Percentiles rank a stretch among this genome's conserved stretches.
Evolutionary conservation across 2,329 filamentous ascomycete species (phyloP).

Genomic region (Cryphonectria japonica): DNA sequence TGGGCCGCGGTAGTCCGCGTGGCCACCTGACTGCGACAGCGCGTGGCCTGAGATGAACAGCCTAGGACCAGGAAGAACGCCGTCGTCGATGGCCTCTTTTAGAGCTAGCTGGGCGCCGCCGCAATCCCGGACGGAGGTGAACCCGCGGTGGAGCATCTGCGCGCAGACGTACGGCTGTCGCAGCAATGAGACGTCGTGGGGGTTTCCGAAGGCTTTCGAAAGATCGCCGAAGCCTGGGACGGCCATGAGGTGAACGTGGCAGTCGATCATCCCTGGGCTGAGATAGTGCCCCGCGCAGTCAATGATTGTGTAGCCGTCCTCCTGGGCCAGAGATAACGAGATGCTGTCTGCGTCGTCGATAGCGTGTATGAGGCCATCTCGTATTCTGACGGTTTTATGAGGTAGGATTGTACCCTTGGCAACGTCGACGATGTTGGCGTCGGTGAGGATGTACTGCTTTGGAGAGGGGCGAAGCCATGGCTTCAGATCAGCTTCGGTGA

Average conservation of each 20-base stretch:
- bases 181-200: conserved; percentile 38
- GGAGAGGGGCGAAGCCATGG: conserved; percentile 34
- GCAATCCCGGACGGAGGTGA: conserved; percentile 57
- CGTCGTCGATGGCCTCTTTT: conserved; percentile 53
- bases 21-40: conserved; percentile 57
- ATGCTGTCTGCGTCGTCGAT: conserved; percentile 21
- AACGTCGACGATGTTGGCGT: conserved; percentile 35
- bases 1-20: conserved; percentile 49
- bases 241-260: conserved; percentile 35
- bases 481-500: conserved; percentile 32
- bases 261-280: conserved; percentile 30
- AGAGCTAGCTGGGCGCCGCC: conserved; percentile 54
- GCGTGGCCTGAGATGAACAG: conserved; percentile 55
- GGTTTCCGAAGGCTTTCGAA: conserved; percentile 33
- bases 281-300: conserved; percentile 23
- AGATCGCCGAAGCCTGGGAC: conserved; percentile 33
- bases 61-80: conserved; percentile 52
- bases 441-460: conserved; percentile 31
- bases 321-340: conserved; percentile 26
- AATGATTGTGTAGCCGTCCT: conserved; percentile 27
- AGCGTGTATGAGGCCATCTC: conserved; percentile 32
- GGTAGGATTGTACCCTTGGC: conserved; percentile 28
- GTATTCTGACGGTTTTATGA: conserved; percentile 28
- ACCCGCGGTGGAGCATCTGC: conserved; percentile 55
- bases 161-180: conserved; percentile 48